Base-by-base conservation (phyloP, 2,329 filamentous ascomycete genomes). In the Epichloe typhina region DNA sequence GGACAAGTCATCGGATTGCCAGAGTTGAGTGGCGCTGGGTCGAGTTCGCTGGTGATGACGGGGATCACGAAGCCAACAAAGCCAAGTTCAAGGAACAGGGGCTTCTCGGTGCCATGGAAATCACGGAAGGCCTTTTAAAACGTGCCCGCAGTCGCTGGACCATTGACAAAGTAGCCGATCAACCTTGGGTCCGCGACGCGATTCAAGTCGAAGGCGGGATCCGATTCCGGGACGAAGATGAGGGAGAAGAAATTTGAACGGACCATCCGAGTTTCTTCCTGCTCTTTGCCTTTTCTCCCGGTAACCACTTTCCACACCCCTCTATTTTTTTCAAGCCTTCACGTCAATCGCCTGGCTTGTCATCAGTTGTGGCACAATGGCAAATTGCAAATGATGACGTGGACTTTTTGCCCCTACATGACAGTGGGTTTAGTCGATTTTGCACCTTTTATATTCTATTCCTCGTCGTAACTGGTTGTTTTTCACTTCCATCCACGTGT, bases 21-120 rank as follows among this genome's bases (percentile, higher is more conserved):
- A 77, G 93, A 37, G 87, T 90, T 47, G 93, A 98, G 63, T 98
- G 93, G 93, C 82, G 85, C 46, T 98, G 93, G 93, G 82, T 88
- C 54, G 81, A 86, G 53, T 95, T 85, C 62, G 88, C 83, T 2
- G 84, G 89, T 52, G 81, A 84, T 11, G 86, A 94, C 50, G 89
- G 88, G 37, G 88, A 95, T 50, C 93, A 94, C 74, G 88, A 95
- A 46, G 75, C 74, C 3, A 73, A 79, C 57, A 69, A 72, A 54
- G 73, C 64, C 58, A 82, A 78, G 55, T 82, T 83, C 56, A 77
- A 78, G 52, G 80, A 77, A 5, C 73, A 72, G 47, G 84, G 78
- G 1, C 76, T 94, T 49, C 74, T 82, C 38, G 88, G 87, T 0
- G 90, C 88, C 6, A 84, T 85, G 69, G 74, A 82, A 42, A 85